Evolutionary conservation across 176 grass and related monocot species (phyloP), one percentile per base, ranked within the genome.

Genomic region (Lolium perenne): DNA sequence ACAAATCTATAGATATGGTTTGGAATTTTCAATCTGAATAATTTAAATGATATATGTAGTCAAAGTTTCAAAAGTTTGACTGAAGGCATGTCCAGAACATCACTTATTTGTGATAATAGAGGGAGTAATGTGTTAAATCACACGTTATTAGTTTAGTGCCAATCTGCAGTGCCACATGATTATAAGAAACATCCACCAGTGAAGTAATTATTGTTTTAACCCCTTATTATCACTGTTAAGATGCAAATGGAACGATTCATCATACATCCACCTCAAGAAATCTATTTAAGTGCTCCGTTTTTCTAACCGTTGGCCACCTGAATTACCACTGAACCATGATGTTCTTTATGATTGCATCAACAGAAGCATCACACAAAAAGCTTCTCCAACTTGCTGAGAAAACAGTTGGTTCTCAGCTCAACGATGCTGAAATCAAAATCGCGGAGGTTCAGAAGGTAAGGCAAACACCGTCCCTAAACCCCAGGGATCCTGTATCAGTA

Each of bases 331-430:
- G 46, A 85, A 23, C 64, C 40, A 84, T 85, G 58, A 22, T 80
- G 3, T 54, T 32, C 4, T 66, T 60, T 20, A 21, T 40, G 47
- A 68, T 74, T 83, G 16, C 23, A 74, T 80, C 21, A 51, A 65
- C 90, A 98, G 93, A 92, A 91, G 83, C 71, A 12, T 85, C 87
- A 53, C 97, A 98, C 80, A 84, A 91, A 79, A 92, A 98, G 88
- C 84, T 98, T 43, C 56, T 98, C 38, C 68, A 58, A 75, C 83
- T 91, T 86, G 92, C 90, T 2, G 90, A 98, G 82, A 84, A 94
- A 84, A 74, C 85, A 76, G 86, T 95, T 41, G 82, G 77, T 8
- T 63, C 84, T 88, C 90, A 94, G 66, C 75, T 98, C 76, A 91
- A 60, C 23, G 86, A 95, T 51, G 97, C 92, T 68, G 97, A 95